Conservation (phyloP, 2,329 filamentous ascomycete species). For the Bretziella fagacearum region DNA sequence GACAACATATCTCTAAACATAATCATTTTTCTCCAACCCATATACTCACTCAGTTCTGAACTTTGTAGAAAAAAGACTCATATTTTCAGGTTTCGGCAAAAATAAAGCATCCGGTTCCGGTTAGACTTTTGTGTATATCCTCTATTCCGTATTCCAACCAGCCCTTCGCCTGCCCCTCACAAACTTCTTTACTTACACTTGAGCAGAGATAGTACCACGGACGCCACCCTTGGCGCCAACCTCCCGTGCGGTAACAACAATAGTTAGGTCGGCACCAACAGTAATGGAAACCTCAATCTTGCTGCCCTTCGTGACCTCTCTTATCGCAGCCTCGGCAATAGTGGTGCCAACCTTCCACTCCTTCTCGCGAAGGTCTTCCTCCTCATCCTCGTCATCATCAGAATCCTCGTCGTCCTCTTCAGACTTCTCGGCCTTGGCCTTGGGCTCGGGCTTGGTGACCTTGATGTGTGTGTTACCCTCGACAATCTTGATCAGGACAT, state of each 20-base stretch:
- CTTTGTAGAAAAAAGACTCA: constrained; percentile 2
- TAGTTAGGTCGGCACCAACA: constrained; percentile 59
- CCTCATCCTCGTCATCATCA: constrained; percentile 50
- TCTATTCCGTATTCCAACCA: constrained; percentile 13
- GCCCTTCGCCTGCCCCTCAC: not conserved
- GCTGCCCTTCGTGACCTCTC: constrained; percentile 66
- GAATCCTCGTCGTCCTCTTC: constrained; percentile 32
- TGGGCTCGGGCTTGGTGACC: constrained; percentile 72
- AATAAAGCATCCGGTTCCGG: constrained; percentile 10
- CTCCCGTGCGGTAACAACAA: constrained; percentile 69
- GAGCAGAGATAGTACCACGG: constrained; percentile 36
- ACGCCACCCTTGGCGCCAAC: constrained; percentile 77
- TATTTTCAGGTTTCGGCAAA: constrained; percentile 9
- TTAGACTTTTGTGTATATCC: constrained; percentile 14
- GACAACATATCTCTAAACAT: too few species aligned
- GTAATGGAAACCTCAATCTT: constrained; percentile 93
- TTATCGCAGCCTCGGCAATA: constrained; percentile 73
- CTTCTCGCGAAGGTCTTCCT: constrained; percentile 76
- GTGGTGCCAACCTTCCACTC: constrained; percentile 74
- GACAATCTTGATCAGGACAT: constrained; percentile 73
- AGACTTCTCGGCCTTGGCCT: constrained; percentile 46
- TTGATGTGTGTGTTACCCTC: constrained; percentile 88
- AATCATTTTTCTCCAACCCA: too few species aligned
- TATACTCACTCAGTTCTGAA: not conserved
- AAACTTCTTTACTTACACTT: constrained; percentile 11